These are phyloP conservation scores for Leccinum ochraceum DNA, from an alignment of 768 basidiomycete genomes.

Conservation along the genomic window DNA sequence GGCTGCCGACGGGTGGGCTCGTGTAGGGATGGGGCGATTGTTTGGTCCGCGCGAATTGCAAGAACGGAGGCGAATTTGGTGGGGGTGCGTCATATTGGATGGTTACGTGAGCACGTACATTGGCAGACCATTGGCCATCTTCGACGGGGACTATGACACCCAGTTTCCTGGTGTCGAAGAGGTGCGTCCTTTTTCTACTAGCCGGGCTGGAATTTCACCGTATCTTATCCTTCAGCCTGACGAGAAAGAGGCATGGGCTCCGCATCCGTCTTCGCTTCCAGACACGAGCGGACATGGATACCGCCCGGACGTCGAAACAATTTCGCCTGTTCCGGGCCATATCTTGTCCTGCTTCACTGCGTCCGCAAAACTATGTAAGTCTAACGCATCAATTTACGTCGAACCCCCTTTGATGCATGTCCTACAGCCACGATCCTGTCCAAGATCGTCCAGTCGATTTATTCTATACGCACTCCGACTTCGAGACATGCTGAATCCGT, in stretches of 20 bases:
- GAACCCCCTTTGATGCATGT: conserved; percentile 9
- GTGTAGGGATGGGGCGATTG: conserved; percentile 54
- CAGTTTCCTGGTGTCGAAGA: conserved; percentile 61
- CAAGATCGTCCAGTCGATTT: conserved; percentile 68
- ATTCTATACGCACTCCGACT: conserved; percentile 57
- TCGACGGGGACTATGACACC: conserved; percentile 77
- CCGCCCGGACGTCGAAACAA: conserved; percentile 19
- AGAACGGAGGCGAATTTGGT: conserved; percentile 76
- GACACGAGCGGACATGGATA: conserved; percentile 34
- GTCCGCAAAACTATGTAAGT: conserved; percentile 69
- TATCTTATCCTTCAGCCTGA: conserved; percentile 47
- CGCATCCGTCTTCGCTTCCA: conserved; percentile 40
- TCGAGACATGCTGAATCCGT: conserved; percentile 60
- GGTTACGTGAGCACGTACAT: conserved; percentile 81
- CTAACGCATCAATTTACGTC: background rate
- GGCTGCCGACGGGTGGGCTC: conserved; percentile 75
- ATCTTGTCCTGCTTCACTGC: conserved; percentile 78
- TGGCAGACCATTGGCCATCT: conserved; percentile 74
- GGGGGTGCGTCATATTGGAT: conserved; percentile 76
- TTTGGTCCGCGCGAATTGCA: conserved; percentile 65
- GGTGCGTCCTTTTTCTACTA: conserved; percentile 32
- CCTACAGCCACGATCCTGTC: conserved; percentile 64
- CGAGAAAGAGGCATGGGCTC: conserved; percentile 56
- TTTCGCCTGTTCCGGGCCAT: conserved; percentile 42
- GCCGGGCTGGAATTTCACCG: background rate